Percentiles rank a stretch among this genome's conserved stretches.
These are phyloP conservation scores for Paecilomyces formosus DNA, from an alignment of 2,329 filamentous ascomycete species.

Conservation along the genomic window DNA sequence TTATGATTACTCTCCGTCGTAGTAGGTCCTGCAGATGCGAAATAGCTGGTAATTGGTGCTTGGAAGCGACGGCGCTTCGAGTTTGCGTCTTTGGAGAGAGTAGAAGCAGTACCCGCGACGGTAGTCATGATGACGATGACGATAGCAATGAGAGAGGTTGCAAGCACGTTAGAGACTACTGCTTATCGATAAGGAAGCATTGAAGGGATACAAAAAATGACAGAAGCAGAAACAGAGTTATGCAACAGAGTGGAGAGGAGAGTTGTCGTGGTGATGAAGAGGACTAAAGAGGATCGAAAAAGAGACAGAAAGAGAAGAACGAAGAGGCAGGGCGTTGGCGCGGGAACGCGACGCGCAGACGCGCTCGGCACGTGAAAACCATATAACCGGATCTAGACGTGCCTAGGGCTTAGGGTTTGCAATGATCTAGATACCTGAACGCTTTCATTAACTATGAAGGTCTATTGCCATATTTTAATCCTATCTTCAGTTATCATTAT, in stretches of 20 bases:
- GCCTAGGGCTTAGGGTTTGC: neutral
- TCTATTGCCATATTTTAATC: no score
- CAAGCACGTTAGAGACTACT: slow-evolving; percentile 1
- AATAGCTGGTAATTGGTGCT: slow-evolving; percentile 35
- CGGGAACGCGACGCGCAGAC: slow-evolving; percentile 16
- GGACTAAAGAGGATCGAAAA: neutral
- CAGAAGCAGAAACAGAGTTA: slow-evolving; percentile 3
- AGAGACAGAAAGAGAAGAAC: slow-evolving; percentile 2
- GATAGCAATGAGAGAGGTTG: neutral
- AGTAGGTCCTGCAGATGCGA: slow-evolving; percentile 16
- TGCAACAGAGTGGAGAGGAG: neutral
- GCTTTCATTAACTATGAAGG: no score
- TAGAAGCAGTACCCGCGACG: slow-evolving; percentile 3
- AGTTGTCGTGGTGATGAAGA: slow-evolving; percentile 2
- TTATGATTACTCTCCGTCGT: slow-evolving; percentile 9
- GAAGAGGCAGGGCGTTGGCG: slow-evolving; percentile 11
- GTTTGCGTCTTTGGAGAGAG: slow-evolving; percentile 13
- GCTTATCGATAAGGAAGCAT: neutral
- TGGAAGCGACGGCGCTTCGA: slow-evolving; percentile 40
- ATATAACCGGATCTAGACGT: slow-evolving; percentile 15
- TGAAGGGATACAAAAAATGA: slow-evolving; percentile 1
- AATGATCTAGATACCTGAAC: no score
- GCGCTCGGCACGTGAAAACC: slow-evolving; percentile 12
- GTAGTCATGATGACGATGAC: slow-evolving; percentile 11
- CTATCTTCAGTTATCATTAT: no score